A percentile compares a stretch with the other conserved stretches of the same genome.
Evolutionary conservation across 2,329 filamentous ascomycete species (phyloP).

Genomic region (Apiospora koreana): DNA sequence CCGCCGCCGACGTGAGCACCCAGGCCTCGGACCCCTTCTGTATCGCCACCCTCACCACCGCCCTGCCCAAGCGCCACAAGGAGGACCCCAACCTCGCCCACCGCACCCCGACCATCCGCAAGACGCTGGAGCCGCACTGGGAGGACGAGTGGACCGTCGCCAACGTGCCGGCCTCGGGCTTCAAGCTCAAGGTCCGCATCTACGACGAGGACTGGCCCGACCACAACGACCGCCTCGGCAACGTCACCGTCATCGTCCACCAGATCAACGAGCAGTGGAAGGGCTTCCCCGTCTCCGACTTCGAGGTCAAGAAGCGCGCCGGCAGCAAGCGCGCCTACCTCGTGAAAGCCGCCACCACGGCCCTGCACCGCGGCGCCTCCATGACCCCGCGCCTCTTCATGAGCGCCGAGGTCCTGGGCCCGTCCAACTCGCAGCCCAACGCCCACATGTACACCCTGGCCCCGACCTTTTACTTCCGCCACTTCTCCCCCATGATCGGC

Average conservation of each 20-base stretch:
- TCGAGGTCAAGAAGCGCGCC: slow-evolving; percentile 77
- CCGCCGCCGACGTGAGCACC: slow-evolving; percentile 76
- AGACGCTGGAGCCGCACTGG: slow-evolving; percentile 76
- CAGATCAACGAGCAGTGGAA: slow-evolving; percentile 65
- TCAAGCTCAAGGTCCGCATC: slow-evolving; percentile 80
- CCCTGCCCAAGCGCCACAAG: slow-evolving; percentile 75
- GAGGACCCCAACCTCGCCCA: slow-evolving; percentile 77
- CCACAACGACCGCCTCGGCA: slow-evolving; percentile 84
- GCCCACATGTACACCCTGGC: slow-evolving; percentile 78
- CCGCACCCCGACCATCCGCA: slow-evolving; percentile 75
- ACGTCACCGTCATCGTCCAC: slow-evolving; percentile 71
- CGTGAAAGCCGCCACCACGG: slow-evolving; percentile 66
- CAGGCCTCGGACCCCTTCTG: slow-evolving; percentile 84
- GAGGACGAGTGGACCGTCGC: slow-evolving; percentile 85
- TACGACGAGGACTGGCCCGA: slow-evolving; percentile 91
- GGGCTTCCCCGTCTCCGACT: slow-evolving; percentile 64
- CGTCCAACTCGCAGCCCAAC: slow-evolving; percentile 65
- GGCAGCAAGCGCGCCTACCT: slow-evolving; percentile 87
- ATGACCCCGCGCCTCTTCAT: slow-evolving; percentile 72
- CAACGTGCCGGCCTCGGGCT: slow-evolving; percentile 79
- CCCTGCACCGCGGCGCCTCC: slow-evolving; percentile 61
- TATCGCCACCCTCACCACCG: slow-evolving; percentile 71
- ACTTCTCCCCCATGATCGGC: slow-evolving; percentile 88
- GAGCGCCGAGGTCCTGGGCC: slow-evolving; percentile 77
- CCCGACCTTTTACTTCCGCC: slow-evolving; percentile 73